Conservation (phyloP, 108 stramenopile genomes). For the Nitzschia inconspicua region DNA sequence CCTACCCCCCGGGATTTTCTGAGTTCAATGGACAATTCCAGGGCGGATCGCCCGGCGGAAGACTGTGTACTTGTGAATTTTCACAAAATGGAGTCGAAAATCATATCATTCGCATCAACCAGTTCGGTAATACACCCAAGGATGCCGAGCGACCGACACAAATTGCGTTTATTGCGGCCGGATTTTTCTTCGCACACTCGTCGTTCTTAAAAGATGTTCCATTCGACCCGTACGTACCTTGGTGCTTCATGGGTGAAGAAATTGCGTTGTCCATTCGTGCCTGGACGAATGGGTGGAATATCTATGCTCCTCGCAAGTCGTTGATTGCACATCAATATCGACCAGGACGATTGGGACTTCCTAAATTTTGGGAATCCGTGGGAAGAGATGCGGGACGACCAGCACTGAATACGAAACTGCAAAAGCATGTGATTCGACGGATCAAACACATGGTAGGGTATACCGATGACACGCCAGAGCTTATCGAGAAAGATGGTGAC, state of each 20-base stretch:
- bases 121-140: conserved; percentile 66
- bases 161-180: conserved; percentile 86
- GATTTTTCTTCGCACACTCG: conserved; percentile 88
- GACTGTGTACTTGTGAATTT: conserved; percentile 64
- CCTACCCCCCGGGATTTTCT: conserved; percentile 81
- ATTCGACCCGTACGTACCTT: conserved; percentile 94
- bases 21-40: conserved; percentile 20
- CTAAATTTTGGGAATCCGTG: conserved; percentile 95
- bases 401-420: conserved; percentile 43
- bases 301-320: conserved; percentile 86
- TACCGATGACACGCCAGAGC: conserved; percentile 32
- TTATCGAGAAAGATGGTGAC: conserved; percentile 30
- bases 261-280: conserved; percentile 77
- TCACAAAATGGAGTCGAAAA: conserved; percentile 52
- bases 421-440: conserved; percentile 56
- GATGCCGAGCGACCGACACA: conserved; percentile 16
- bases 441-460: conserved; percentile 79
- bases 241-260: conserved; percentile 98
- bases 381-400: conserved; percentile 65
- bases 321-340: conserved; percentile 89
- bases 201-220: conserved; percentile 80
- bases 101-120: conserved; percentile 70
- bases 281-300: conserved; percentile 92
- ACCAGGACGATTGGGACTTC: conserved; percentile 55
- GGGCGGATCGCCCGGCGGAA: conserved; percentile 44